A percentile compares a stretch with the other conserved stretches of the same genome.
These are phyloP conservation scores for Lactarius evosmus DNA, from an alignment of 768 basidiomycete species.

Conservation along the genomic window DNA sequence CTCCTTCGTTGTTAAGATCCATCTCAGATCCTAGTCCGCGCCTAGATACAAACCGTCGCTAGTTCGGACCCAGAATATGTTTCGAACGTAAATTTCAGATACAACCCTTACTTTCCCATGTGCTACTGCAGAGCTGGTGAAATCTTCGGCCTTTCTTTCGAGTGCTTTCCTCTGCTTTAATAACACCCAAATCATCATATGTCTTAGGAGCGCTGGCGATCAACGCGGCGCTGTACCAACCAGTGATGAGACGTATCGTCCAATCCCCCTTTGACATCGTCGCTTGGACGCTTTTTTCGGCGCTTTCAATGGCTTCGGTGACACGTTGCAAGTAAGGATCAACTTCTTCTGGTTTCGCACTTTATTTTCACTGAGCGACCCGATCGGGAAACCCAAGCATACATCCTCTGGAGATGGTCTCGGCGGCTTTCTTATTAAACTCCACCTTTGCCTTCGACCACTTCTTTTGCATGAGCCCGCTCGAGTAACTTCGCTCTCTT, in stretches of 20 bases:
- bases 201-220: neutral
- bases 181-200: neutral
- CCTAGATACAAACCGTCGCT: neutral
- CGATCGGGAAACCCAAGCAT: too few species aligned
- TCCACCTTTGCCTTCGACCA: neutral
- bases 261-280: neutral
- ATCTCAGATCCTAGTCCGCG: slow-evolving; percentile 10
- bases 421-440: neutral
- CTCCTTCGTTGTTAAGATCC: neutral
- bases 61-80: neutral
- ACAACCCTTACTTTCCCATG: neutral
- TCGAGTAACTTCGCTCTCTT: neutral
- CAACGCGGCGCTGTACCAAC: neutral
- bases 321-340: neutral
- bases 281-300: neutral
- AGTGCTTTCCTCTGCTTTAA: neutral
- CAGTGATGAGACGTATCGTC: neutral
- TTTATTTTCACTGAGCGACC: neutral
- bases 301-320: neutral
- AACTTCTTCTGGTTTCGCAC: neutral
- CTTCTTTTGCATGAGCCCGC: neutral
- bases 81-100: slow-evolving; percentile 5
- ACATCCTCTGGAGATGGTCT: neutral
- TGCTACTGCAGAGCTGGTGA: neutral
- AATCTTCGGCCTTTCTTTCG: neutral